Evolutionary conservation across 257 asterid species (phyloP), one percentile per base, ranked within the genome.

Genomic region (Penstemon barbatus): DNA sequence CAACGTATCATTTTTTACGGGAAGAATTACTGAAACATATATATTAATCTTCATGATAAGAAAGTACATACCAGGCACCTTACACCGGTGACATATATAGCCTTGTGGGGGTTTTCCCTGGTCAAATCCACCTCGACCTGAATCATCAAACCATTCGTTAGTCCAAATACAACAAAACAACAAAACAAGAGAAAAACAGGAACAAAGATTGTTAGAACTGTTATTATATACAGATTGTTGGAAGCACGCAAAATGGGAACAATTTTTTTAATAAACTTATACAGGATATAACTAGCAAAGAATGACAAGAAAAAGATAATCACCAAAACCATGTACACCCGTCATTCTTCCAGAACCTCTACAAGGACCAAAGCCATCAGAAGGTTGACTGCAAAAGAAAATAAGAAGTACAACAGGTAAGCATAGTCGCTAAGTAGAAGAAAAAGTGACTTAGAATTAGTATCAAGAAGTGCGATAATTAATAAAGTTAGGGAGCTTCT

Each of bases 81-180:
- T 94, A 82, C 99, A 94, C 80, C 99, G 85, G 79, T 94, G 96
- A 68, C 99, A 94, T 65, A 87, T 66, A 72, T 94, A 94, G 67
- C 99, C 99, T 49, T 81, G 96, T 10, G 99, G 99, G 59, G 97
- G 97, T 54, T 91, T 89, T 79, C 85, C 91, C 79, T 88, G 84
- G 85, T 91, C 98, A 77, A 89, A 79, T 78, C 91, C 97, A 63
- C 92, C 93, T 80, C 95, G 92, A 65, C 91, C 97, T 94, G 71
- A 49, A 74, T 48, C 72, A 57, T 46, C 11, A 65, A 75, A 69
- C 13, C 78, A 56, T 63, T 68, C 68, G 76, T 64, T 61, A 49
- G 54, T 12, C 44, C 61, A 48, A 13, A 39, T 18, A 67, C 51
- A 45, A 37, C 45, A 48, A 43, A 59, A 37, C 50, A 54, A 62